phyloP scores from a whole-genome alignment of 768 basidiomycete species.

The Mycena indigotica region DNA sequence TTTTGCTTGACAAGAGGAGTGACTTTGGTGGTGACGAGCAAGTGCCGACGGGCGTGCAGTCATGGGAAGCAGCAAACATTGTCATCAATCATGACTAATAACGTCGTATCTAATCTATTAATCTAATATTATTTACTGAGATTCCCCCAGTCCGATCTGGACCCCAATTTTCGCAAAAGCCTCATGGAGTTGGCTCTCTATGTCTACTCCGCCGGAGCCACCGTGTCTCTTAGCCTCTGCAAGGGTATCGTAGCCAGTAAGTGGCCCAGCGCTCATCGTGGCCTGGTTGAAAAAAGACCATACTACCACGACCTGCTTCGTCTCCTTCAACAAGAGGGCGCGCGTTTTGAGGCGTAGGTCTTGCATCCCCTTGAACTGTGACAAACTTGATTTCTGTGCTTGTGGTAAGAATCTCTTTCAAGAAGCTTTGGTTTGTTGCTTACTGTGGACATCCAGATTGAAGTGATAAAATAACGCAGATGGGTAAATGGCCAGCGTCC shows the following conservation, averaged over 20 bases:
- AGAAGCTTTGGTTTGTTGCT: slow-evolving; percentile 4
- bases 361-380: background rate
- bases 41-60: no score
- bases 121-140: no score
- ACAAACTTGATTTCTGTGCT: slow-evolving; percentile 1
- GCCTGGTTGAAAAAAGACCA: slow-evolving; percentile 14
- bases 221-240: slow-evolving; percentile 56
- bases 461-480: slow-evolving; percentile 38
- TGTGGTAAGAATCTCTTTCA: background rate
- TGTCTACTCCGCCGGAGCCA: no score
- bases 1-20: no score
- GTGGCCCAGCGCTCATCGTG: slow-evolving; percentile 1
- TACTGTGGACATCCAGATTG: slow-evolving; percentile 33
- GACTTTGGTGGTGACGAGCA: no score
- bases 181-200: no score
- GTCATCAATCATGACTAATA: no score
- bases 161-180: no score
- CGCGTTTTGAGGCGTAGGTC: slow-evolving; percentile 1
- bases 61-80: no score
- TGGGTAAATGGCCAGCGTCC: slow-evolving; percentile 33
- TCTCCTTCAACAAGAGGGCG: background rate
- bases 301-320: background rate
- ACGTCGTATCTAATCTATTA: no score
- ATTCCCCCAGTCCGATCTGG: no score
- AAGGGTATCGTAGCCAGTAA: background rate